phyloP scores from a whole-genome alignment of 2,329 filamentous ascomycete genomes.

The Graphilbum fragrans region DNA sequence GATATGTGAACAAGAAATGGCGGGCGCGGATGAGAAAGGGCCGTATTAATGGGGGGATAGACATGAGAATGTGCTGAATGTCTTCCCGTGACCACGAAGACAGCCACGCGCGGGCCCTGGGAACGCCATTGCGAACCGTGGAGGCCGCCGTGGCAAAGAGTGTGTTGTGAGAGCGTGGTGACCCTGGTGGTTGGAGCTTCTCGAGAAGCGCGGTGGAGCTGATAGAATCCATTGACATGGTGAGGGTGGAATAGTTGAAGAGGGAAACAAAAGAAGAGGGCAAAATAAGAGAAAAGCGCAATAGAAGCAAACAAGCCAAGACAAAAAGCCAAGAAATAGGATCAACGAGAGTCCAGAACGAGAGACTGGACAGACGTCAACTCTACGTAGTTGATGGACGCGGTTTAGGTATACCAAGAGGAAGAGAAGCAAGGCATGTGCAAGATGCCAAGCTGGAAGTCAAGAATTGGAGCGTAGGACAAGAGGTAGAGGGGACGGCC shows the following conservation, averaged over 20 bases:
- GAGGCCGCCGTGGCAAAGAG: conserved; percentile 5
- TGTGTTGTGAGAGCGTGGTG: conserved; percentile 3
- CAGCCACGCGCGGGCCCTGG: conserved; percentile 3
- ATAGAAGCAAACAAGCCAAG: no score
- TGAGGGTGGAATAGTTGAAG: background rate
- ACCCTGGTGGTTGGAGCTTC: conserved; percentile 8
- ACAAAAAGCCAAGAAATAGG: no score
- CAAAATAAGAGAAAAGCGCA: background rate
- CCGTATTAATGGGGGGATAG: background rate
- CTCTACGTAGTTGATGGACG: no score
- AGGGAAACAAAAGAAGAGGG: background rate
- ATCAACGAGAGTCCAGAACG: no score
- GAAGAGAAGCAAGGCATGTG: no score
- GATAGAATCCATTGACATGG: conserved; percentile 9
- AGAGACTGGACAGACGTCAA: no score
- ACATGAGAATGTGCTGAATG: background rate
- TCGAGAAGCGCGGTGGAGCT: conserved; percentile 9
- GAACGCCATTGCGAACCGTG: background rate
- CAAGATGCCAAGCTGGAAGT: no score
- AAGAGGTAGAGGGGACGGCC: no score
- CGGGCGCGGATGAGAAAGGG: background rate
- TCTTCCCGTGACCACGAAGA: conserved; percentile 1
- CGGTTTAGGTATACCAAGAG: no score
- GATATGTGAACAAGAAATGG: background rate
- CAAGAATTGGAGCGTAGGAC: no score